A percentile compares a stretch with the other conserved stretches of the same genome.
Evolutionary conservation across 306 rosid genomes (phyloP).

Genomic region (Clitoria ternatea): DNA sequence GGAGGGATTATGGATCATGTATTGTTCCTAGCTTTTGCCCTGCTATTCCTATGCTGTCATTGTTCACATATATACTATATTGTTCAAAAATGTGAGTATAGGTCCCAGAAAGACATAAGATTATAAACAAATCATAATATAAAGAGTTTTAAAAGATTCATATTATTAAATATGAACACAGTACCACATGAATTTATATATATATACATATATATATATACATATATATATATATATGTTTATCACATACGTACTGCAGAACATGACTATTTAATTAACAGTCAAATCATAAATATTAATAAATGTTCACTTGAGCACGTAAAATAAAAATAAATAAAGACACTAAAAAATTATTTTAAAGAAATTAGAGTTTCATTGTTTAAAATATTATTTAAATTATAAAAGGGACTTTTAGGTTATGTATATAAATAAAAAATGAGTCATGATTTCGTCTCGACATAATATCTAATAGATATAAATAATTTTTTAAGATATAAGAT

Average conservation of each 20-base stretch:
- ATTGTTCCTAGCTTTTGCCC: neutral
- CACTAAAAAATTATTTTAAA: too few species aligned
- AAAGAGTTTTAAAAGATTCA: neutral
- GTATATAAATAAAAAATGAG: too few species aligned
- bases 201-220: neutral
- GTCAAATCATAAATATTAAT: too few species aligned
- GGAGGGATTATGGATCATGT: neutral
- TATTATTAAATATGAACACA: neutral
- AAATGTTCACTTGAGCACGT: too few species aligned
- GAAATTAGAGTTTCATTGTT: too few species aligned
- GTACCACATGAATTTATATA: neutral
- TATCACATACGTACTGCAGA: too few species aligned
- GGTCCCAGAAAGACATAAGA: neutral
- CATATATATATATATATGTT: neutral
- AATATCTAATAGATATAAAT: too few species aligned
- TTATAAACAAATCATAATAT: neutral
- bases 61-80: neutral
- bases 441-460: too few species aligned
- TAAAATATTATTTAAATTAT: too few species aligned
- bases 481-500: too few species aligned
- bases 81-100: neutral
- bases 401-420: too few species aligned
- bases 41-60: neutral
- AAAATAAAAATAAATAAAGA: too few species aligned
- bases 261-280: slow-evolving; percentile 14